A percentile compares a stretch with the other conserved stretches of the same genome.
Evolutionary conservation across 2,329 filamentous ascomycete genomes (phyloP).

Genomic region (Biscogniauxia marginata): DNA sequence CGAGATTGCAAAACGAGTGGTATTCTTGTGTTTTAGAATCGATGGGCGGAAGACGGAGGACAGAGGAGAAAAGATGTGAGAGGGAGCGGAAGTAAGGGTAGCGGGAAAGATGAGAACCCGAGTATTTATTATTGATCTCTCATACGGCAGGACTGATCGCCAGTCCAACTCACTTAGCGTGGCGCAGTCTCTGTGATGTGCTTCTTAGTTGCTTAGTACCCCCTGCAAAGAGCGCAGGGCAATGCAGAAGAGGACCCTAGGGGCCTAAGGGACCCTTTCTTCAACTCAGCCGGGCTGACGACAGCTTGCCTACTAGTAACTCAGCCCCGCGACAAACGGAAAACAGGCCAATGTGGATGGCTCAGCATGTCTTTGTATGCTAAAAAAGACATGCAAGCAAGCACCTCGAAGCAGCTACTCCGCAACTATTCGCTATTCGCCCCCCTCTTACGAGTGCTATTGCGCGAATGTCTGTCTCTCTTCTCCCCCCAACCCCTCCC

Average conservation of each 20-base stretch:
- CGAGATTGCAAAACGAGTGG: neutral
- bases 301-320: slow-evolving; percentile 6
- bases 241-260: slow-evolving; percentile 2
- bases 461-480: too few relatives aligned
- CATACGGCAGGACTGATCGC: slow-evolving; percentile 11
- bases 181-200: slow-evolving; percentile 25
- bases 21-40: neutral
- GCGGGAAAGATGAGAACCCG: slow-evolving; percentile 23
- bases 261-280: neutral
- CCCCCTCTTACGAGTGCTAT: neutral
- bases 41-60: neutral
- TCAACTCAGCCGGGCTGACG: slow-evolving; percentile 13
- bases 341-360: neutral
- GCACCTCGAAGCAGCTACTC: neutral
- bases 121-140: slow-evolving; percentile 22
- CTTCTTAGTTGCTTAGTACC: slow-evolving; percentile 2
- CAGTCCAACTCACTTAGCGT: slow-evolving; percentile 24
- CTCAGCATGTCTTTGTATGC: neutral
- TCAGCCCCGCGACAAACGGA: neutral
- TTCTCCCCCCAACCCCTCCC: too few relatives aligned
- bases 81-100: slow-evolving; percentile 6
- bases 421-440: neutral
- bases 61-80: neutral
- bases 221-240: slow-evolving; percentile 9
- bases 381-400: neutral